Evolutionary conservation across 2,329 filamentous ascomycete genomes (phyloP).

Genomic region (Cercospora sesami): DNA sequence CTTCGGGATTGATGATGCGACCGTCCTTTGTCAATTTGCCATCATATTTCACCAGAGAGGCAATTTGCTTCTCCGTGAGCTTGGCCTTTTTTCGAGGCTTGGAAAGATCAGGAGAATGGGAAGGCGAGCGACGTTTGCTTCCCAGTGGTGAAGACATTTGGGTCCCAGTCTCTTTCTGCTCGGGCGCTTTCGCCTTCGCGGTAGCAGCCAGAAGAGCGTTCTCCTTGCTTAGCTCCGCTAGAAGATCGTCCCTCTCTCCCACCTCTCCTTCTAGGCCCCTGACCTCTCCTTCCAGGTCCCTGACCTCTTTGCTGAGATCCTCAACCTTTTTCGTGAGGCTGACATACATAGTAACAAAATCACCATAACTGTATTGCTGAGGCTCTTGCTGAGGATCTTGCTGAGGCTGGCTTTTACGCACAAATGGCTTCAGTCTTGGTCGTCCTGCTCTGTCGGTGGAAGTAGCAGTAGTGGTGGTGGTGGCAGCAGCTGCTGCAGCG

Average conservation of each 20-base stretch:
- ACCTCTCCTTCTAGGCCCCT: neutral
- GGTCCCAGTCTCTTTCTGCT: neutral
- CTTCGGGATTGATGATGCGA: conserved; percentile 2
- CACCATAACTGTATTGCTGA: too few relatives aligned
- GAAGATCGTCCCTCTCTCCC: neutral
- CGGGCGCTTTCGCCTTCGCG: neutral
- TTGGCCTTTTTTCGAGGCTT: neutral
- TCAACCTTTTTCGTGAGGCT: neutral
- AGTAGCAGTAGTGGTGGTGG: neutral
- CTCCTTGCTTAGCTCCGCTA: neutral
- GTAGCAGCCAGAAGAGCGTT: neutral
- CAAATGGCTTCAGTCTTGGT: neutral
- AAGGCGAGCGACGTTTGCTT: neutral
- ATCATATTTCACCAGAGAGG: neutral
- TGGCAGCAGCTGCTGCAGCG: neutral
- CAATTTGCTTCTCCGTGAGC: neutral
- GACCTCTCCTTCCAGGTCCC: neutral
- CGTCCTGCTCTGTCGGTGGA: neutral
- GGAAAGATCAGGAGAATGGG: neutral
- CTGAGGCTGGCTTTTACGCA: neutral
- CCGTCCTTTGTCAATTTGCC: too few relatives aligned
- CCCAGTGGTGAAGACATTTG: neutral
- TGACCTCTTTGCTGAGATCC: neutral
- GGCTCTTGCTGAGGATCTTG: neutral
- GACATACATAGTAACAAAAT: neutral